Evolutionary conservation across 2,329 filamentous ascomycete species (phyloP).

Genomic region (Neospermospora avenae): DNA sequence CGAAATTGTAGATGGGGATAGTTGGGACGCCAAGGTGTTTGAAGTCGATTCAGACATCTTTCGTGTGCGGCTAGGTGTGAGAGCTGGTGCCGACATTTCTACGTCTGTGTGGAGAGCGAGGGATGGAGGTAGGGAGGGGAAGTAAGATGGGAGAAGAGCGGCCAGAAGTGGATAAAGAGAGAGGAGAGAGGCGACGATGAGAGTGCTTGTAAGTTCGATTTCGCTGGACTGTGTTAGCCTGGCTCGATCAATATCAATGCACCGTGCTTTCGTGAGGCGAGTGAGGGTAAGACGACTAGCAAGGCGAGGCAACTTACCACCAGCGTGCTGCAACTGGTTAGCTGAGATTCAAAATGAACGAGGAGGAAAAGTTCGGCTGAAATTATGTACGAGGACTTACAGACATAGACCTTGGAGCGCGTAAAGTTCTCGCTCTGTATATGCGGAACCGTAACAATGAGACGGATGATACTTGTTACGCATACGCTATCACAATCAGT

Average conservation of each 20-base stretch:
- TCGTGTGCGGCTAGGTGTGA: neutral
- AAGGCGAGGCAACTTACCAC: neutral
- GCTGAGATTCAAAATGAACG: neutral
- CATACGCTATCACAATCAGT: neutral
- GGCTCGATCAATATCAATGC: neutral
- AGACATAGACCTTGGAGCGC: neutral
- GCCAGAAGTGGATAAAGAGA: neutral
- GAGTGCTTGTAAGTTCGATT: neutral
- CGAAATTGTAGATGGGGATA: neutral
- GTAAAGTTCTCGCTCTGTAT: neutral
- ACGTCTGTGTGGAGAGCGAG: neutral
- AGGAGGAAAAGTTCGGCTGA: too few species aligned
- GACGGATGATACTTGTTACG: neutral
- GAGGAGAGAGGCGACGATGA: neutral
- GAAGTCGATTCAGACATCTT: neutral
- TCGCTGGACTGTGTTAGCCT: neutral
- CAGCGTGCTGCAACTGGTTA: neutral
- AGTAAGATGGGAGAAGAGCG: neutral
- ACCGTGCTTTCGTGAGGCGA: neutral
- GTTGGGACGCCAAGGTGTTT: neutral
- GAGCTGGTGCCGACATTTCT: neutral
- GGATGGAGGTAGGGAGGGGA: neutral
- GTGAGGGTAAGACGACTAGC: neutral
- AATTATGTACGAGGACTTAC: neutral
- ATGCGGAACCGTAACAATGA: neutral